Percentiles rank a stretch among this genome's conserved stretches.
Evolutionary conservation across 2,329 filamentous ascomycete species (phyloP).

Genomic region (Trichoderma atrobrunneum): DNA sequence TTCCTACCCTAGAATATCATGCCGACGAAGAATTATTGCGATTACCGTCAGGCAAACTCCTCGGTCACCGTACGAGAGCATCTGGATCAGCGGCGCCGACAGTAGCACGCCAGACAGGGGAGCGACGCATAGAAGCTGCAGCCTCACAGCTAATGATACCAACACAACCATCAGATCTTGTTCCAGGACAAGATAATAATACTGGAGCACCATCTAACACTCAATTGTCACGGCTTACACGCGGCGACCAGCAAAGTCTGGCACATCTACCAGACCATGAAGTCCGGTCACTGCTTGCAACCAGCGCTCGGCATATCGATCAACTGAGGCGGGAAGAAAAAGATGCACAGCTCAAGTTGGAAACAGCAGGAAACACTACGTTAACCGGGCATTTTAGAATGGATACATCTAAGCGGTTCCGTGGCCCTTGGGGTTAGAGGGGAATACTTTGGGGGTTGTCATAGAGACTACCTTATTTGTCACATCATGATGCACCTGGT

Average conservation of each 20-base stretch:
- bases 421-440: slow-evolving; percentile 18
- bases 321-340: slow-evolving; percentile 19
- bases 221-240: slow-evolving; percentile 21
- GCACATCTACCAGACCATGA: slow-evolving; percentile 23
- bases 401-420: slow-evolving; percentile 19
- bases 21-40: slow-evolving; percentile 27
- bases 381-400: slow-evolving; percentile 23
- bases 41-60: slow-evolving; percentile 37
- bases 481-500: too few relatives aligned
- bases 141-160: neutral
- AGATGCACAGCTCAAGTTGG: slow-evolving; percentile 19
- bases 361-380: slow-evolving; percentile 21
- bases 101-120: neutral
- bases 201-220: neutral
- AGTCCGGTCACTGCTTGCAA: slow-evolving; percentile 23
- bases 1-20: slow-evolving; percentile 19
- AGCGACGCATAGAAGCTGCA: neutral
- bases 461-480: too few relatives aligned
- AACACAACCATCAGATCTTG: neutral
- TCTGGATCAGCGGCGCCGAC: neutral
- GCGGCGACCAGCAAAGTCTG: slow-evolving; percentile 23
- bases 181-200: neutral
- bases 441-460: too few relatives aligned
- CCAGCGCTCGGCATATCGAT: slow-evolving; percentile 19
- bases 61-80: slow-evolving; percentile 27